Base-by-base conservation (phyloP, 75 land plant genomes). In the Adiantum capillusveneris region DNA sequence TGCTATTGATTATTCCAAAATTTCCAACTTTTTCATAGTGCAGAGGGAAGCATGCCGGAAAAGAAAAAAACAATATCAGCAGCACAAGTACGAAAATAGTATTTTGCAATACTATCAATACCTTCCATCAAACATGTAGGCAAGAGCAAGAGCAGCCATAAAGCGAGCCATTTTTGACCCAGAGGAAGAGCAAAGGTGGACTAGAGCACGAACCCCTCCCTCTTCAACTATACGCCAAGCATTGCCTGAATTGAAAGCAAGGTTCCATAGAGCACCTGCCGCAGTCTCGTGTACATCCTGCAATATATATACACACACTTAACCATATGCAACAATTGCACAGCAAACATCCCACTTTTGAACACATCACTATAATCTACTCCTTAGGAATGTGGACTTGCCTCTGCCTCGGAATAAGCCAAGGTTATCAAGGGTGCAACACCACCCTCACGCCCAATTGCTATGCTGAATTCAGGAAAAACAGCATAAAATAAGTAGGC, bases 91-190 rank as follows among this genome's bases (percentile, higher is more conserved):
- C n/a, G n/a, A n/a, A n/a, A n/a, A n/a, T n/a, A n/a, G n/a, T n/a
- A n/a, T n/a, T n/a, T n/a, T n/a, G n/a, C 17, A 46, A 46, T 2
- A 17, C 2, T 18, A 28, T 39, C 3, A 55, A 28, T 53, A 89
- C 98, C 98, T 94, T 57, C 98, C 98, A 81, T 94, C 98, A 84
- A 94, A 94, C 98, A 94, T 94, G 62, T 94, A 94, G 14, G 98
- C 96, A 57, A 94, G 77, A 19, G 98, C 98, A 57, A 94, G 68
- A 29, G 98, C 96, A 58, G 98, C 84, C 98, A 94, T 94, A 68
- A 94, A 94, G 31, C 91, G 87, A 21, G 98, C 98, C 98, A 94
- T 89, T 56, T 89, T 89, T 56, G 98, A 94, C 6, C 57, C 77
- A 7, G 98, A 89, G 9, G 95, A 76, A 25, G 87, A 80, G 70